A percentile compares a stretch with the other conserved stretches of the same genome.
phyloP scores from a whole-genome alignment of 2,329 filamentous ascomycete genomes.

The Alternaria sp. region DNA sequence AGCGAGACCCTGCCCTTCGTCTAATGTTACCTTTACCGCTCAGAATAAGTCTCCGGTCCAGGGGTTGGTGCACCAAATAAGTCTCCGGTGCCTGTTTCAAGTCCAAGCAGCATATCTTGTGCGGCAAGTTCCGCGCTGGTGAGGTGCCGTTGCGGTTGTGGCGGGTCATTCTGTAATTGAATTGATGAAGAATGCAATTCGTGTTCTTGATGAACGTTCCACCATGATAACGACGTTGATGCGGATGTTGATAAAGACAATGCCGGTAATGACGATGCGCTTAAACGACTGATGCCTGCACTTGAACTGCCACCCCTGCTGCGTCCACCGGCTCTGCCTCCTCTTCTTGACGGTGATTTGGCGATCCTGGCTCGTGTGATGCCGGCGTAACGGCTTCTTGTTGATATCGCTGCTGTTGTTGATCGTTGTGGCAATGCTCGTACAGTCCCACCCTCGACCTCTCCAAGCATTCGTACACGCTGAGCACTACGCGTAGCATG shows the following conservation, averaged over 20 bases:
- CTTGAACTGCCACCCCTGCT: constrained; percentile 10
- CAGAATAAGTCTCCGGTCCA: constrained; percentile 2
- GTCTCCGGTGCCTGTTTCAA: constrained; percentile 1
- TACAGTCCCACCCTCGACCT: constrained; percentile 1
- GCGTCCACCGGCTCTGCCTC: constrained; percentile 8
- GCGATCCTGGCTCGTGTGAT: constrained; percentile 4
- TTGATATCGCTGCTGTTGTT: background rate
- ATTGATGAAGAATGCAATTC: background rate
- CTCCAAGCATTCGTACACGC: background rate
- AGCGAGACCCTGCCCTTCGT: background rate
- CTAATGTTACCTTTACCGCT: background rate
- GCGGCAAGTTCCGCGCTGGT: background rate
- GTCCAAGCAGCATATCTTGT: background rate
- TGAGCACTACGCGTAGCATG: background rate
- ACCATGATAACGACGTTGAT: background rate
- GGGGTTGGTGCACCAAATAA: background rate
- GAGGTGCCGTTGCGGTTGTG: background rate
- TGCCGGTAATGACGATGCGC: background rate
- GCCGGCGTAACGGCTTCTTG: background rate
- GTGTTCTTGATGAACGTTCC: background rate
- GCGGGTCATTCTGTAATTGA: background rate
- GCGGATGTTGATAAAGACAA: background rate
- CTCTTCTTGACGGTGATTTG: constrained; percentile 11
- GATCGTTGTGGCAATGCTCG: background rate
- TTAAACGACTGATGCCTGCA: constrained; percentile 3